These are phyloP conservation scores for Backusella luteola DNA, from an alignment of 192 early-diverging fungal species.

Conservation along the genomic window DNA sequence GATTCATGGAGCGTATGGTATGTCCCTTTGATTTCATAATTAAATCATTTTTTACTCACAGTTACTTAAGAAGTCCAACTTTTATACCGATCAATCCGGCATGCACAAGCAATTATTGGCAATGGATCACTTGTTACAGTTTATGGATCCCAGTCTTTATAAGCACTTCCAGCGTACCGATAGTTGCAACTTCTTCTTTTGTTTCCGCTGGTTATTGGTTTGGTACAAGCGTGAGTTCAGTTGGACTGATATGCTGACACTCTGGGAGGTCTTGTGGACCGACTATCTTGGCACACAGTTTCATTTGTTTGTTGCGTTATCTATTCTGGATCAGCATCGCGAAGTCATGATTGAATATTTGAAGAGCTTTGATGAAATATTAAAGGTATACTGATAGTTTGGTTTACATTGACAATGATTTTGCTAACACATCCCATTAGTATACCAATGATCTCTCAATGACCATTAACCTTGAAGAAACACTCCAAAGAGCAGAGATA, in stretches of 20 bases:
- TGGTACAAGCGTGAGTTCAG: constrained; percentile 97
- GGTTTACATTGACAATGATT: too few species aligned
- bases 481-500: constrained; percentile 75
- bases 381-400: constrained; percentile 62
- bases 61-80: constrained; percentile 69
- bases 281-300: constrained; percentile 77
- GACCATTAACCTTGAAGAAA: constrained; percentile 73
- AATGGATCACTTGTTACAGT: constrained; percentile 79
- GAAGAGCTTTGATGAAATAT: constrained; percentile 85
- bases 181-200: constrained; percentile 92
- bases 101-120: constrained; percentile 89
- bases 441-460: constrained; percentile 86
- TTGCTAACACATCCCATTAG: constrained; percentile 23
- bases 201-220: constrained; percentile 97
- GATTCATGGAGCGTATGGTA: constrained; percentile 88
- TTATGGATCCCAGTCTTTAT: constrained; percentile 84
- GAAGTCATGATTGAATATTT: constrained; percentile 77
- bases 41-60: background rate
- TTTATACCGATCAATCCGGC: constrained; percentile 88
- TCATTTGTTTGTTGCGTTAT: constrained; percentile 92
- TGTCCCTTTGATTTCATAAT: background rate
- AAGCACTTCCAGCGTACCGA: constrained; percentile 81
- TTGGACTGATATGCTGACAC: constrained; percentile 73
- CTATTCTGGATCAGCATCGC: constrained; percentile 90
- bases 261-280: constrained; percentile 91